Conservation (phyloP, 305 asterid species). For the Fraxinus angustifolia region DNA sequence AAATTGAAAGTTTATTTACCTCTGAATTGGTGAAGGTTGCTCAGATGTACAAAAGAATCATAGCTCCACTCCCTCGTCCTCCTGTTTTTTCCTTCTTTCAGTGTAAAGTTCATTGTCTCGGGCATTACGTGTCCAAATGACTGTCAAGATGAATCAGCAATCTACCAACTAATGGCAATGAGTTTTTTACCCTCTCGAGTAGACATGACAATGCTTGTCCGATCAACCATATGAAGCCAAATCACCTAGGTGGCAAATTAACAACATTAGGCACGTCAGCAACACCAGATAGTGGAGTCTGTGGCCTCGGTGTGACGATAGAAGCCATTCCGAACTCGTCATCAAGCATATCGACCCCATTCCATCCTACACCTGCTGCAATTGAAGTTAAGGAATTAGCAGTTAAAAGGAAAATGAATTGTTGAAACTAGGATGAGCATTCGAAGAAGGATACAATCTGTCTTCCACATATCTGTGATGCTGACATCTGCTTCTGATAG, state of each 20-base stretch:
- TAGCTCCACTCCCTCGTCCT: background rate
- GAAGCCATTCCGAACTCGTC: conserved; percentile 61
- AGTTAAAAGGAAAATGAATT: background rate
- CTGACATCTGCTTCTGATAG: conserved; percentile 73
- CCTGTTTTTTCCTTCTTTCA: background rate
- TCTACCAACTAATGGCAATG: conserved; percentile 7
- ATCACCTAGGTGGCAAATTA: conserved; percentile 53
- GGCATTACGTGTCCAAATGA: background rate
- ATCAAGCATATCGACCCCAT: conserved; percentile 46
- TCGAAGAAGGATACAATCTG: conserved; percentile 50
- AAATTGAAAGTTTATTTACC: background rate
- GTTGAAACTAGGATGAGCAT: background rate
- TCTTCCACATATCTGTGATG: conserved; percentile 92
- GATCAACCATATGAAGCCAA: background rate
- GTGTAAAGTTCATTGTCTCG: background rate
- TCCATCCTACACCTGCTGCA: conserved; percentile 65
- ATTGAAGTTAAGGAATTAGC: conserved; percentile 23
- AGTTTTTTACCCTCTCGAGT: conserved; percentile 20
- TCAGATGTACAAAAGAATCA: background rate
- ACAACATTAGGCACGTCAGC: conserved; percentile 32
- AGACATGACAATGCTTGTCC: conserved; percentile 9
- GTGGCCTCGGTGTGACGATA: conserved; percentile 45
- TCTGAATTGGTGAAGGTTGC: background rate
- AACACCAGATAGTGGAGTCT: conserved; percentile 41
- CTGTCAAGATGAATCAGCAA: background rate